These are phyloP conservation scores for Tetracladium marchalianum DNA, from an alignment of 495 filamentous ascomycete genomes.

Conservation along the genomic window DNA sequence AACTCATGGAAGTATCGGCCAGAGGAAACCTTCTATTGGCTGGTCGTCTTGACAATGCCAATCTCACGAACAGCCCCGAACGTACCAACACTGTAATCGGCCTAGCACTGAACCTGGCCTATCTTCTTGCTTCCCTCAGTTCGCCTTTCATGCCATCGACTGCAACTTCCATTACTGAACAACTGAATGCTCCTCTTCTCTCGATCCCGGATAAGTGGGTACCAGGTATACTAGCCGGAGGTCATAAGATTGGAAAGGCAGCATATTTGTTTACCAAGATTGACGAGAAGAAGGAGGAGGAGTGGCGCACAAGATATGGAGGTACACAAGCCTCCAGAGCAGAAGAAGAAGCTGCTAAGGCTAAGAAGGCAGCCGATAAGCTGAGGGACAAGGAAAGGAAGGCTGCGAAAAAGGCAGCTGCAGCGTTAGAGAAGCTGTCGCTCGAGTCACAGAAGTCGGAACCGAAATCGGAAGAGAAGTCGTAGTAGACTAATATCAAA, in stretches of 20 bases:
- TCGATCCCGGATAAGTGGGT: conserved; percentile 67
- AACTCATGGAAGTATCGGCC: conserved; percentile 58
- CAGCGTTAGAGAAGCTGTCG: conserved; percentile 17
- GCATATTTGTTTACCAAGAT: conserved; percentile 78
- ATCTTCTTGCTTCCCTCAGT: conserved; percentile 66
- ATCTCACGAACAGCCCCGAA: conserved; percentile 61
- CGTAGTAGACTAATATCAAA: background rate
- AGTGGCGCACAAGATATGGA: conserved; percentile 76
- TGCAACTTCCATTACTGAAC: conserved; percentile 59
- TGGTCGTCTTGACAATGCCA: conserved; percentile 73
- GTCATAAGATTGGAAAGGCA: conserved; percentile 75
- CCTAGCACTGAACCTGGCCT: conserved; percentile 69
- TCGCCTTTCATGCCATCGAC: conserved; percentile 82
- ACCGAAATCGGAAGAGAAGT: conserved; percentile 6
- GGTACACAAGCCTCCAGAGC: conserved; percentile 49
- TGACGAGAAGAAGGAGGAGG: conserved; percentile 67
- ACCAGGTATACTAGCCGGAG: conserved; percentile 47
- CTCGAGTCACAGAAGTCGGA: conserved; percentile 17
- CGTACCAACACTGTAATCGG: conserved; percentile 68
- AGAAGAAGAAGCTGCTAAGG: conserved; percentile 55
- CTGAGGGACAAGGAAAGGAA: conserved; percentile 36
- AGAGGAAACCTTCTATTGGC: conserved; percentile 72
- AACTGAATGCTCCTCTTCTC: conserved; percentile 55
- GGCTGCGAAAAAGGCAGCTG: conserved; percentile 38
- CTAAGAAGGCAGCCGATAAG: conserved; percentile 49